phyloP scores from a whole-genome alignment of 1,139 yeast genomes.

The Geotrichum klebahnii region DNA sequence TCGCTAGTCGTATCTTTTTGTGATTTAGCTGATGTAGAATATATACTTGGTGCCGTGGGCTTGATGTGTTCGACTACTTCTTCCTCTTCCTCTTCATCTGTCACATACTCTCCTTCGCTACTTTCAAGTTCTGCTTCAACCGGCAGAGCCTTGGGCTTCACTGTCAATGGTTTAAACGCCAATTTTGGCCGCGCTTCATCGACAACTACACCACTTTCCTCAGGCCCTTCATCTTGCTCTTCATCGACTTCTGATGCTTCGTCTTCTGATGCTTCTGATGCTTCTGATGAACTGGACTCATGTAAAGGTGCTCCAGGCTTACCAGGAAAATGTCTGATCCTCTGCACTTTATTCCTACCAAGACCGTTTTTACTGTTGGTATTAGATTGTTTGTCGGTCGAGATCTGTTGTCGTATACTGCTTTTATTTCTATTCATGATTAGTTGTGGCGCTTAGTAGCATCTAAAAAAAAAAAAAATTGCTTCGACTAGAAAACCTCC shows the following conservation, averaged over 20 bases:
- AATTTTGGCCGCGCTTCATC: conserved; percentile 18
- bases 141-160: not conserved
- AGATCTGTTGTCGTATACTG: conserved; percentile 10
- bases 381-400: conserved; percentile 6
- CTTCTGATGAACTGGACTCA: conserved; percentile 19
- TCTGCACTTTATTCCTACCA: not conserved
- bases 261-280: too few relatives aligned
- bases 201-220: conserved; percentile 24
- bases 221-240: conserved; percentile 22
- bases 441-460: not conserved
- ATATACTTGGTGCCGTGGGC: not conserved
- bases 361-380: not conserved
- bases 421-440: conserved; percentile 1
- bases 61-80: conserved; percentile 14
- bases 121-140: conserved; percentile 4
- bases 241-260: conserved; percentile 21
- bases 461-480: not conserved
- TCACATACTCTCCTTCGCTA: conserved; percentile 22
- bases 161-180: conserved; percentile 10
- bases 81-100: conserved; percentile 23
- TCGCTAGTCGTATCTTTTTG: conserved; percentile 1
- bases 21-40: conserved; percentile 14
- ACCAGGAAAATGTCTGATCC: conserved; percentile 31
- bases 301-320: conserved; percentile 21
- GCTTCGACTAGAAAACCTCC: not conserved